These are phyloP conservation scores for Acer yangbiense DNA, from an alignment of 345 rosid genomes.

Conservation along the genomic window DNA sequence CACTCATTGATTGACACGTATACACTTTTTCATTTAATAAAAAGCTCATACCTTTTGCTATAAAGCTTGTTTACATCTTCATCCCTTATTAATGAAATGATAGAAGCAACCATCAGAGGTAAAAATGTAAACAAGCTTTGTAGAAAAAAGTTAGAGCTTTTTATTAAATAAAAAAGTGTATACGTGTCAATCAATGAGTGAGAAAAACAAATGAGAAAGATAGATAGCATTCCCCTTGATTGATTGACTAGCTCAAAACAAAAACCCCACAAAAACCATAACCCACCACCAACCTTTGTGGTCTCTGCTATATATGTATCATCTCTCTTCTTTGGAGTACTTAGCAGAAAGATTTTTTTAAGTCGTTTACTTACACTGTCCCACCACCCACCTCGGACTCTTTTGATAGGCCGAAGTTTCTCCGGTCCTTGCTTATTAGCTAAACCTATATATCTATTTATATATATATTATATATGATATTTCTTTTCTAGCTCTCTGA, in stretches of 20 bases:
- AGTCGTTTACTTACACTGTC: constrained; percentile 9
- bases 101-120: too few species aligned
- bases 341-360: neutral
- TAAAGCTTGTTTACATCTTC: too few species aligned
- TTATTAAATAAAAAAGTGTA: too few species aligned
- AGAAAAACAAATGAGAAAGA: too few species aligned
- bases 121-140: too few species aligned
- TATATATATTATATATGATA: neutral
- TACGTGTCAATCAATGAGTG: too few species aligned
- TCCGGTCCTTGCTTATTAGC: neutral
- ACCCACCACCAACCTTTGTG: neutral
- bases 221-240: too few species aligned
- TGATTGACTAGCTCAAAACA: neutral
- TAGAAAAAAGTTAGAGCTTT: too few species aligned
- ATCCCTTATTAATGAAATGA: too few species aligned
- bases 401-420: constrained; percentile 36
- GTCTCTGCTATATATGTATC: constrained; percentile 6
- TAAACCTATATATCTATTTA: neutral
- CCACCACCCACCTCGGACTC: constrained; percentile 38
- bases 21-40: too few species aligned
- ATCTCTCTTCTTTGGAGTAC: neutral
- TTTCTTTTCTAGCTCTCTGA: constrained; percentile 12
- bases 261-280: constrained; percentile 12
- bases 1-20: too few species aligned
- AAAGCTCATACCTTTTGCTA: too few species aligned